Evolutionary conservation across 148 eudicot species (phyloP), one percentile per base, ranked within the genome.

Genomic region (Rheum nobile): DNA sequence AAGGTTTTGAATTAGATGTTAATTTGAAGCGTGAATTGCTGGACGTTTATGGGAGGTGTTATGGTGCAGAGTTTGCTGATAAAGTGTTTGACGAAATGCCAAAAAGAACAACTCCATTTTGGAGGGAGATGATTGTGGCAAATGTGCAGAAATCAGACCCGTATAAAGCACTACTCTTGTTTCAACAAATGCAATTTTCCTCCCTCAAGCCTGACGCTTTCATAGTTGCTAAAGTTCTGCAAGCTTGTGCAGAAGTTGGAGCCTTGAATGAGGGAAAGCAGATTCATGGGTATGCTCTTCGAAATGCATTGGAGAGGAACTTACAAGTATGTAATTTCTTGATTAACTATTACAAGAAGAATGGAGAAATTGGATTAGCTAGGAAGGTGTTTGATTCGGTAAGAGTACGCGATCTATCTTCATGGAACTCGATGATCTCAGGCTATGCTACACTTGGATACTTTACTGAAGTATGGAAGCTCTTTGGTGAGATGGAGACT

Each of bases 391-490:
- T 89, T 31, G 84, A 89, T 82, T 71, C 54, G 35, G 83, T 81
- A 82, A 73, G 74, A 50, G 78, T 71, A 19, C 78, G 75, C 5
- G 85, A 78, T 77, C 65, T 89, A 61, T 83, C 86, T 65, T 79
- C 90, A 10, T 89, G 93, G 93, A 89, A 87, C 80, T 77, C 87
- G 0, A 83, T 88, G 67, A 83, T 89, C 74, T 86, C 88, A 34
- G 83, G 83, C 43, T 87, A 86, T 73, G 77, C 82, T 43, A 57
- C 87, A 43, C 71, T 76, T 71, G 93, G 90, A 65, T 44, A 52
- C 77, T 77, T 85, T 61, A 50, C 78, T 80, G 84, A 85, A 59
- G 84, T 86, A 14, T 78, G 76, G 86, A 67, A 72, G 57, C 78
- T 86, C 3, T 80, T 85, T 41, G 24, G 37, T 76, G 80, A 77